phyloP scores from a whole-genome alignment of 108 stramenopile genomes.

The Tribonema minus region DNA sequence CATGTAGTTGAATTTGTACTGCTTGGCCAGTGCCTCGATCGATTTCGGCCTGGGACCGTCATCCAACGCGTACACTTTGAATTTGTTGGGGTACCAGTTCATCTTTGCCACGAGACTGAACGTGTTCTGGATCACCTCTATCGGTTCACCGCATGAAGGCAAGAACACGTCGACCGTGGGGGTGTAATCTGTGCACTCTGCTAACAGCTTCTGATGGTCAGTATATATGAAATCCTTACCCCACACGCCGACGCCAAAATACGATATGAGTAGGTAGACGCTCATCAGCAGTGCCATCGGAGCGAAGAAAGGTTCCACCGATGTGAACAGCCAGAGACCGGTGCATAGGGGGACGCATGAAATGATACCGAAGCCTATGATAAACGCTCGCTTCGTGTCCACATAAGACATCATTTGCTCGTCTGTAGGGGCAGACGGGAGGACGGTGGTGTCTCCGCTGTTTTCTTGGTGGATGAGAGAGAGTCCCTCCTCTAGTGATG shows the following conservation, averaged over 20 bases:
- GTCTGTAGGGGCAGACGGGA: too few relatives aligned
- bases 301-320: constrained; percentile 14
- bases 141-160: constrained; percentile 7
- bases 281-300: constrained; percentile 15
- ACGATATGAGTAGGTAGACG: constrained; percentile 12
- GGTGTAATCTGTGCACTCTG: too few relatives aligned
- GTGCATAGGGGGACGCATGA: not conserved
- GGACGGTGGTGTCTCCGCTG: too few relatives aligned
- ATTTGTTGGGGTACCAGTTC: constrained; percentile 15
- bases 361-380: constrained; percentile 1
- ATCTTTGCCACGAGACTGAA: constrained; percentile 1
- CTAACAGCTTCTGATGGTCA: not conserved
- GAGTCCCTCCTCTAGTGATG: too few relatives aligned
- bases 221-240: constrained; percentile 8
- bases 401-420: not conserved
- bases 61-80: constrained; percentile 11
- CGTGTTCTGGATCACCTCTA: constrained; percentile 1
- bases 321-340: constrained; percentile 19
- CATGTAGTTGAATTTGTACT: constrained; percentile 19
- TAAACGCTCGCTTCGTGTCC: not conserved
- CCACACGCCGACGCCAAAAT: constrained; percentile 25
- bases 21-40: constrained; percentile 8
- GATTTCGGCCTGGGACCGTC: constrained; percentile 14
- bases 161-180: constrained; percentile 13
- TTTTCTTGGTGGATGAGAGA: too few relatives aligned